These are phyloP conservation scores for Scopulariopsis brevicaulis DNA, from an alignment of 2,329 filamentous ascomycete species.

Conservation along the genomic window DNA sequence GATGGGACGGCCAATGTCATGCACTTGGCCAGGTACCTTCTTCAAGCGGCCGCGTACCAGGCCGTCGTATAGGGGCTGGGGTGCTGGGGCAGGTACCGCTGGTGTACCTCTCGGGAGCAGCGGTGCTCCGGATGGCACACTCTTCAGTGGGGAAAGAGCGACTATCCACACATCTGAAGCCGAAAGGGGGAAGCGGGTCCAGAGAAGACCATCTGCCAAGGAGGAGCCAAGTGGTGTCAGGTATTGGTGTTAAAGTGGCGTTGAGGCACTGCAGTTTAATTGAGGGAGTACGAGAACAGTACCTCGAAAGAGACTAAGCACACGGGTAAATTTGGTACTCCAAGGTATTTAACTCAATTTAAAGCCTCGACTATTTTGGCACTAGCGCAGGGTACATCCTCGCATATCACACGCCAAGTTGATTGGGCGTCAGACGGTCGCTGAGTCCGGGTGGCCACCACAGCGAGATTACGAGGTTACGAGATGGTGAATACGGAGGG, in stretches of 20 bases:
- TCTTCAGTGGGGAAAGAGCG: background rate
- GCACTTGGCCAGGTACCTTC: background rate
- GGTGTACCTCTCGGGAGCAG: background rate
- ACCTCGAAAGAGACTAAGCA: background rate
- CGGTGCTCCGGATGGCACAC: background rate
- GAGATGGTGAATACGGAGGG: background rate
- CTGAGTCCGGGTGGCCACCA: background rate
- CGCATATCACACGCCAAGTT: background rate
- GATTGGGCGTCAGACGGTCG: background rate
- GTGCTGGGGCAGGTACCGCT: background rate
- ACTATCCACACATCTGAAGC: background rate
- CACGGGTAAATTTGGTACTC: background rate
- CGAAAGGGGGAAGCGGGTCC: background rate
- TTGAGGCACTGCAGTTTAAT: background rate
- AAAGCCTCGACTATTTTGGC: background rate
- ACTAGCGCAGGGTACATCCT: background rate
- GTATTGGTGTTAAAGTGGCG: background rate
- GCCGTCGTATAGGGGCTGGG: background rate
- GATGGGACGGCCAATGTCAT: background rate
- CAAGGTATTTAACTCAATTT: background rate
- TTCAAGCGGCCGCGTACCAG: background rate
- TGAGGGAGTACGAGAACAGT: background rate
- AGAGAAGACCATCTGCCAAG: background rate
- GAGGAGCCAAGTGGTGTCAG: background rate
- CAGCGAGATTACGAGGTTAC: background rate